Evolutionary conservation across 495 filamentous ascomycete species (phyloP).

Genomic region (Talaromyces borbonicus): DNA sequence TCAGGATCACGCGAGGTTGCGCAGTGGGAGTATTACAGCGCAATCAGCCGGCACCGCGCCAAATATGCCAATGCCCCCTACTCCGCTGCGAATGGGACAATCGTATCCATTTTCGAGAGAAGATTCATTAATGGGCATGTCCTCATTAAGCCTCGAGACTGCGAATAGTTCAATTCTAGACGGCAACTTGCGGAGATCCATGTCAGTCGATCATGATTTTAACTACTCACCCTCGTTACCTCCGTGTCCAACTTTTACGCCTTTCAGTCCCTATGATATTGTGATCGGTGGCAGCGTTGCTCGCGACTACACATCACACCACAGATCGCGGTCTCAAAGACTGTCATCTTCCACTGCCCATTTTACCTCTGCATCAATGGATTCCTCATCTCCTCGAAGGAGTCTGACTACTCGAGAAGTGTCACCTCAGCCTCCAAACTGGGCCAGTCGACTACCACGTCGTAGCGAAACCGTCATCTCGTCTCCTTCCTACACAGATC

Average conservation of each 20-base stretch:
- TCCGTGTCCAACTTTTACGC: slow-evolving; percentile 29
- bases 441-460: slow-evolving; percentile 20
- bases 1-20: slow-evolving; percentile 18
- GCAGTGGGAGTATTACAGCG: slow-evolving; percentile 29
- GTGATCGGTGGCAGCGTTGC: slow-evolving; percentile 17
- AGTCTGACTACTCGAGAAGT: slow-evolving; percentile 28
- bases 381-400: slow-evolving; percentile 27
- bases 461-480: slow-evolving; percentile 27
- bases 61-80: slow-evolving; percentile 34
- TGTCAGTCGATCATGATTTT: slow-evolving; percentile 20
- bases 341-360: slow-evolving; percentile 7
- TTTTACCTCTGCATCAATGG: slow-evolving; percentile 8
- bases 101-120: slow-evolving; percentile 31
- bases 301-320: slow-evolving; percentile 1
- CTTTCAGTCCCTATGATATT: slow-evolving; percentile 37
- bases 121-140: slow-evolving; percentile 29
- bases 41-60: slow-evolving; percentile 33
- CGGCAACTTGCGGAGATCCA: slow-evolving; percentile 21
- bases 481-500: background rate
- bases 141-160: slow-evolving; percentile 36
- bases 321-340: slow-evolving; percentile 5
- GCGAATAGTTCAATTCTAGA: slow-evolving; percentile 42
- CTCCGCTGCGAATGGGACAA: slow-evolving; percentile 23
- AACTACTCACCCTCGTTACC: slow-evolving; percentile 23
- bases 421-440: slow-evolving; percentile 13